Base-by-base conservation (phyloP, 345 rosid genomes). In the Cardamine chenopodiifolia region DNA sequence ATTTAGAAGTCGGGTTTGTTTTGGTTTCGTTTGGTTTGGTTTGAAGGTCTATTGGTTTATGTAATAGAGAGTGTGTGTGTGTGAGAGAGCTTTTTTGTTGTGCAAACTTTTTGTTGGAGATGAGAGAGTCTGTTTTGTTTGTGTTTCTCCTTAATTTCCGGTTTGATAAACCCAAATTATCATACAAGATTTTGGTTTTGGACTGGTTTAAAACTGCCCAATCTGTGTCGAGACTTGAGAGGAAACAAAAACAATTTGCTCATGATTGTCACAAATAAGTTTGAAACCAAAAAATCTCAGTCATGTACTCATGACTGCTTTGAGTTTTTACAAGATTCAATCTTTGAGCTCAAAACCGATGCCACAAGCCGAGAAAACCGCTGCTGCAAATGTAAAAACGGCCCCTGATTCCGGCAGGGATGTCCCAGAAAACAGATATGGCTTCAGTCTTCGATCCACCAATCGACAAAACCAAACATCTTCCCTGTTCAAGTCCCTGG, bases 381-480 rank as follows among this genome's bases (percentile, higher is more conserved):
- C 88, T 0, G 84, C 71, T 4, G 70, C 65, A 18, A 89, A 90
- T 19, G 97, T 90, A 34, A 89, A 29, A 29, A 47, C 59, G 3
- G 93, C 37, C 65, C 31, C 78, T 82, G 11, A 62, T 84, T 40
- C 94, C 92, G 4, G 85, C 77, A 35, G 97, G 94, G 55, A 93
- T 81, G 40, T 74, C 82, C 97, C 97, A 93, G 42, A 79, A 48
- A 28, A 83, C 79, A 62, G 76, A 47, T 5, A 31, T 72, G 5
- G 28, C 54, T 56, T 53, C 72, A 10, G 73, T 42, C 57, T 79
- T 72, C 1, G 56, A 52, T 64, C 35, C 2, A 18, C 66, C 80
- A n/a, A 62, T 60, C 37, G 84, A 80, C 72, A 77, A 26, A 49
- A 83, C 79, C 53, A 79, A 60, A 75, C 89, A 89, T 44, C 64